These are phyloP conservation scores for Starmerella apis DNA, from an alignment of 805 yeast genomes.

Conservation along the genomic window DNA sequence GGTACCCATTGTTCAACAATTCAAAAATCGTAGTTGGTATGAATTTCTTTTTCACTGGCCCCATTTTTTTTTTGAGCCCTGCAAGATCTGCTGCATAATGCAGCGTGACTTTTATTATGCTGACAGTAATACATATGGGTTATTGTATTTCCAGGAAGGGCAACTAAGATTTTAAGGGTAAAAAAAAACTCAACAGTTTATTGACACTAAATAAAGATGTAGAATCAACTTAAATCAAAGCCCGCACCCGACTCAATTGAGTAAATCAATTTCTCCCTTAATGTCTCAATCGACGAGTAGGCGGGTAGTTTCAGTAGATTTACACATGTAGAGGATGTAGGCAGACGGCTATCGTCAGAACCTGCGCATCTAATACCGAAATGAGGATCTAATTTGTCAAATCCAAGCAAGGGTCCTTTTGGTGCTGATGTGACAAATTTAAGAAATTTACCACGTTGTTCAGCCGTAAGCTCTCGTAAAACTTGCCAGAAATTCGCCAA, in stretches of 20 bases:
- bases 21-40: background rate
- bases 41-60: background rate
- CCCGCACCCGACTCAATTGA: conserved; percentile 78
- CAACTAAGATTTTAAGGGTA: too few relatives aligned
- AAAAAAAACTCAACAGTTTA: too few relatives aligned
- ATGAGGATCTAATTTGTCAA: conserved; percentile 57
- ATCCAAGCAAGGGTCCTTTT: conserved; percentile 83
- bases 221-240: conserved; percentile 48
- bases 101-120: conserved; percentile 1
- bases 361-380: conserved; percentile 65
- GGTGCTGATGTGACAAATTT: conserved; percentile 90
- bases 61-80: conserved; percentile 3
- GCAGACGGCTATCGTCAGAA: conserved; percentile 46
- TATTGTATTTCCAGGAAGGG: background rate
- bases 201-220: background rate
- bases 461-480: conserved; percentile 44
- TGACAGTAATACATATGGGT: background rate
- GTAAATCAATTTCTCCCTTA: conserved; percentile 58
- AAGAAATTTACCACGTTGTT: conserved; percentile 55
- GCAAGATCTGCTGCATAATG: background rate
- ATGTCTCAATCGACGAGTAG: conserved; percentile 48
- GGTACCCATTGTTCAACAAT: conserved; percentile 14
- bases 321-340: conserved; percentile 90
- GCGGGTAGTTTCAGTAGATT: conserved; percentile 80
- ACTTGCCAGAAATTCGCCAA: conserved; percentile 64